Conservation (phyloP, 2,329 filamentous ascomycete genomes). For the Ceratocystis ficicola region DNA sequence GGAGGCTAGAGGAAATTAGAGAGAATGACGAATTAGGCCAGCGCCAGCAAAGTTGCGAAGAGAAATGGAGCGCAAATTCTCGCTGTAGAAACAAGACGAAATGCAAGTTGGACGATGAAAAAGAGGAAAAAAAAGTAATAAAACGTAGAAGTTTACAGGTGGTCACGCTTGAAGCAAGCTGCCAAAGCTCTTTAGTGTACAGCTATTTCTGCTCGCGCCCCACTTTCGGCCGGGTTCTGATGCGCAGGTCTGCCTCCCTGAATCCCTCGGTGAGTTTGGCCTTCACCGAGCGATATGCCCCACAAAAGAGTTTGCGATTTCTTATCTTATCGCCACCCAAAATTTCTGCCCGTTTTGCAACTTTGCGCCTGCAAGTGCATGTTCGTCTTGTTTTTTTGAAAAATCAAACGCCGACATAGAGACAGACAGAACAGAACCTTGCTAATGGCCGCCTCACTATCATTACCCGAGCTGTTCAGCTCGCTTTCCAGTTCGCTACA, state of each 20-base stretch:
- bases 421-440: conserved; percentile 18
- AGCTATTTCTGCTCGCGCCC: background rate
- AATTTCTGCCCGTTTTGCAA: conserved; percentile 12
- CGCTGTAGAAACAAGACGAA: no score
- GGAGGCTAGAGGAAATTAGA: background rate
- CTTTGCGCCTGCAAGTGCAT: conserved; percentile 10
- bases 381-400: background rate
- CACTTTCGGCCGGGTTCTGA: background rate
- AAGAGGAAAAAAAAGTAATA: background rate
- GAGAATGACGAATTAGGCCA: background rate
- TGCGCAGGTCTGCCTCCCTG: background rate
- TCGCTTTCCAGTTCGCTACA: conserved; percentile 47
- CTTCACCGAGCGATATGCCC: conserved; percentile 8
- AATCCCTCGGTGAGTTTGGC: background rate
- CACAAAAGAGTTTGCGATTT: conserved; percentile 19
- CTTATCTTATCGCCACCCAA: conserved; percentile 19
- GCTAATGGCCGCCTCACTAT: conserved; percentile 38
- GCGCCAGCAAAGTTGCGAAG: no score
- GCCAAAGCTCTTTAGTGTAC: background rate
- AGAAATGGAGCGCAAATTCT: no score
- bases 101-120: no score
- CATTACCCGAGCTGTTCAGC: conserved; percentile 40
- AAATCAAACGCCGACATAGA: background rate
- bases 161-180: background rate
- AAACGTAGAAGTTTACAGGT: background rate